Percentiles rank a stretch among this genome's conserved stretches.
Evolutionary conservation across 2,329 filamentous ascomycete species (phyloP).

Genomic region (Massarina eburnea): DNA sequence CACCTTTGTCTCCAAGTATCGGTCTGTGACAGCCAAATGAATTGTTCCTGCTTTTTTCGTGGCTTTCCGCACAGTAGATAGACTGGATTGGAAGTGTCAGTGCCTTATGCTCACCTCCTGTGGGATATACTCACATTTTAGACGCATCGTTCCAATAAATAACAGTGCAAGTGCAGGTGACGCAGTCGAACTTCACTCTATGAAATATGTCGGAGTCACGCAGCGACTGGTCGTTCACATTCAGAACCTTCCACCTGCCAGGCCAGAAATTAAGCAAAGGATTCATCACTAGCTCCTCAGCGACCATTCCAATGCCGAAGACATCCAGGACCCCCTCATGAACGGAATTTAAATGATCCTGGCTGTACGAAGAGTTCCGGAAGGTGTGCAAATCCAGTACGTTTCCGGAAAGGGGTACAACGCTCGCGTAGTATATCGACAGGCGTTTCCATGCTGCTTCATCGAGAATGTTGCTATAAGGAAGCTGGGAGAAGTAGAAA

Average conservation of each 20-base stretch:
- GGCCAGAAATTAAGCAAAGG: slow-evolving; percentile 21
- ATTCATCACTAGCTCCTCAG: slow-evolving; percentile 49
- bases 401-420: slow-evolving; percentile 44
- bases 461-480: slow-evolving; percentile 59
- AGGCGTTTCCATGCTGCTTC: slow-evolving; percentile 51
- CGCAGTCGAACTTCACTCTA: slow-evolving; percentile 41
- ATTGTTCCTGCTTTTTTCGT: slow-evolving; percentile 49
- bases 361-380: slow-evolving; percentile 53
- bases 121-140: slow-evolving; percentile 51
- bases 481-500: slow-evolving; percentile 46
- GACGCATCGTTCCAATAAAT: slow-evolving; percentile 55
- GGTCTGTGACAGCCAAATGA: slow-evolving; percentile 55
- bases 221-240: slow-evolving; percentile 49
- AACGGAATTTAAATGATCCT: slow-evolving; percentile 31
- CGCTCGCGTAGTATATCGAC: slow-evolving; percentile 49
- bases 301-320: slow-evolving; percentile 54
- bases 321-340: slow-evolving; percentile 41
- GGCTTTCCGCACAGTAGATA: too few relatives aligned
- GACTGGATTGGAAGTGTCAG: too few relatives aligned
- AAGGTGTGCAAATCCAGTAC: slow-evolving; percentile 55
- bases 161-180: slow-evolving; percentile 55
- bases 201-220: slow-evolving; percentile 20
- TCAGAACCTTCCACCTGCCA: slow-evolving; percentile 37
- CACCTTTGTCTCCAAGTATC: slow-evolving; percentile 58
- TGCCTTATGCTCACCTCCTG: slow-evolving; percentile 36